Evolutionary conservation across 2,329 filamentous ascomycete genomes (phyloP), one percentile per base, ranked within the genome.

Genomic region (Ascocoryne sarcoides): DNA sequence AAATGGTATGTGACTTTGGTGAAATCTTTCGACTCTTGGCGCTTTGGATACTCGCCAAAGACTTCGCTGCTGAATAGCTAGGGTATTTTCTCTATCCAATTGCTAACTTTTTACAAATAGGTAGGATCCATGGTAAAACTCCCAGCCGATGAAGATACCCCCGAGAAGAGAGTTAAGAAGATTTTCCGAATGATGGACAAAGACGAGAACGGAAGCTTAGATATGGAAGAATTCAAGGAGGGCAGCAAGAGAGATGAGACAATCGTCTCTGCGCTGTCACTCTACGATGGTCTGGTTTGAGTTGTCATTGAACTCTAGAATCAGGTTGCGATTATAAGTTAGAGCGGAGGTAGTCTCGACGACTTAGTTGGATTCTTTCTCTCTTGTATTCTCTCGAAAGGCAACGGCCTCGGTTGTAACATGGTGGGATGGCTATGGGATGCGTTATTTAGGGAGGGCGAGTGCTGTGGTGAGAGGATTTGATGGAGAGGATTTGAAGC

Each of bases 121-220:
- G 89, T 95, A 58, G 92, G 92, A 51, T 95, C 89, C 38, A 98
- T 98, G 92, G 92, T 98, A 57, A 96, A 96, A 66, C 75, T 98
- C 32, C 92, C 92, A 38, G 88, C 95, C 65, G 92, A 98, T 67
- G 92, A 98, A 70, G 90, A 98, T 67, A 98, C 92, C 42, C 92
- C 92, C 14, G 90, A 96, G 73, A 98, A 98, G 72, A 83, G 92
- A 50, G 92, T 98, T 48, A 80, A 75, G 65, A 98, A 98, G 73
- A 96, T 98, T 64, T 98, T 98, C 73, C 76, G 83, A 58, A 96
- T 96, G 92, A 98, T 98, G 92, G 92, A 98, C 72, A 98, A 98
- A 75, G 92, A 98, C 63, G 90, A 96, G 69, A 96, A 96, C 61
- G 92, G 90, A 55, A 93, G 85, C 60, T 69, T 98, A 56, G 90